A percentile compares a stretch with the other conserved stretches of the same genome.
phyloP scores from a whole-genome alignment of 2,329 filamentous ascomycete species.

The Ilyonectria mors-panacis region DNA sequence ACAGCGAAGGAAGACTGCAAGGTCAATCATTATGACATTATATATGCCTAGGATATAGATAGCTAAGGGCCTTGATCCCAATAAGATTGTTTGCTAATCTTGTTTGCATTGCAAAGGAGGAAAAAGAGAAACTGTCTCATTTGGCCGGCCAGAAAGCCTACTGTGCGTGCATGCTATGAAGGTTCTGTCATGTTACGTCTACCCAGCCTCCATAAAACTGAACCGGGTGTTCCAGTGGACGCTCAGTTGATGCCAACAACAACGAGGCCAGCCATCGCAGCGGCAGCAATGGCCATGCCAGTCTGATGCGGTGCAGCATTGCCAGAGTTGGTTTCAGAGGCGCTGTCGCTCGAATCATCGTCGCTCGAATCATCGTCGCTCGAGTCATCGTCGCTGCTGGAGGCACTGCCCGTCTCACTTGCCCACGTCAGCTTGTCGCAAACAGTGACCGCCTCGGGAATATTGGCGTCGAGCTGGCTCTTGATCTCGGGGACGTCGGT shows the following conservation, averaged over 20 bases:
- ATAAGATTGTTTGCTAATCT: too few relatives aligned
- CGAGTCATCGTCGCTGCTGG: constrained; percentile 8
- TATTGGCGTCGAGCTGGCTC: constrained; percentile 11
- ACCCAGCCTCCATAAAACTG: too few relatives aligned
- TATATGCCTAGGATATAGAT: too few relatives aligned
- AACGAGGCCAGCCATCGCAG: constrained; percentile 6
- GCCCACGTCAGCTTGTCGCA: constrained; percentile 35
- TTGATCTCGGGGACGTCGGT: constrained; percentile 47
- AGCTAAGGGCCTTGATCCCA: too few relatives aligned
- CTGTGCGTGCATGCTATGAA: too few relatives aligned
- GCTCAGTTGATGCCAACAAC: neutral
- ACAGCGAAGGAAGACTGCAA: too few relatives aligned
- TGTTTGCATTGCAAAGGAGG: too few relatives aligned
- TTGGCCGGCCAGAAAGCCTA: too few relatives aligned
- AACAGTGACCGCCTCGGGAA: constrained; percentile 7
- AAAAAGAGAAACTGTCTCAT: too few relatives aligned
- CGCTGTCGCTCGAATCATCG: neutral
- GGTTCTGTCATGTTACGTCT: neutral
- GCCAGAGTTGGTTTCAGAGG: neutral
- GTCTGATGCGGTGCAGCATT: constrained; percentile 5
- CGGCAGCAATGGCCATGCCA: constrained; percentile 7
- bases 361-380: neutral
- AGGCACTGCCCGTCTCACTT: constrained; percentile 25
- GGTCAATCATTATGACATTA: too few relatives aligned
- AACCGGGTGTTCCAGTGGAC: too few relatives aligned